Percentiles rank a stretch among this genome's conserved stretches.
Conservation (phyloP, 176 grass and related monocot species). For the Oryza officinalis region DNA sequence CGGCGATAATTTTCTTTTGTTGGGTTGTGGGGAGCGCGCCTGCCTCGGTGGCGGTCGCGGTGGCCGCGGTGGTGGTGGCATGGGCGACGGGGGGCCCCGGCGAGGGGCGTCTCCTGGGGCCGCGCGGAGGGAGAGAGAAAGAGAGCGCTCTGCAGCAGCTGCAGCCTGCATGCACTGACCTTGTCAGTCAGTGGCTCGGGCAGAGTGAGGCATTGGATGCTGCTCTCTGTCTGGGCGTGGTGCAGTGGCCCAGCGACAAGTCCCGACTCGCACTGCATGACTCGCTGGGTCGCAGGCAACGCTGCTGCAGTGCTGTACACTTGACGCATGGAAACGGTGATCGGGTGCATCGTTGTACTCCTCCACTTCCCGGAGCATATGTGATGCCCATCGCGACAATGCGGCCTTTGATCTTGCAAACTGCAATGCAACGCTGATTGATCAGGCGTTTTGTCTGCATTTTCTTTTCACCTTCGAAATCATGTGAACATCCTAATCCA, state of each 20-base stretch:
- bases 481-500: not conserved
- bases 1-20: conserved; percentile 38
- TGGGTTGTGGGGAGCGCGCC: conserved; percentile 29
- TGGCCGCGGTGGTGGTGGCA: not conserved
- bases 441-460: no score
- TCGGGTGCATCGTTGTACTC: not conserved
- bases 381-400: not conserved
- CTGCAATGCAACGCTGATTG: not conserved
- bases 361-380: not conserved
- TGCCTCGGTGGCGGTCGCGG: conserved; percentile 18
- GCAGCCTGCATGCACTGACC: conserved; percentile 39
- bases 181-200: conserved; percentile 39
- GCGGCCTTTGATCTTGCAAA: not conserved
- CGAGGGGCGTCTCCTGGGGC: conserved; percentile 32
- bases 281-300: not conserved
- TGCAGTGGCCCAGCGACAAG: not conserved
- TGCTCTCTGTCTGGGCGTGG: conserved; percentile 37
- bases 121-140: not conserved
- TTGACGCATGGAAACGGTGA: conserved; percentile 10
- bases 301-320: not conserved
- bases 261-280: not conserved
- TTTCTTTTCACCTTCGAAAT: not conserved
- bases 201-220: conserved; percentile 54
- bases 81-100: not conserved
- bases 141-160: not conserved